These are phyloP conservation scores for Penicillium macrosclerotiorum DNA, from an alignment of 495 filamentous ascomycete genomes.

Conservation along the genomic window DNA sequence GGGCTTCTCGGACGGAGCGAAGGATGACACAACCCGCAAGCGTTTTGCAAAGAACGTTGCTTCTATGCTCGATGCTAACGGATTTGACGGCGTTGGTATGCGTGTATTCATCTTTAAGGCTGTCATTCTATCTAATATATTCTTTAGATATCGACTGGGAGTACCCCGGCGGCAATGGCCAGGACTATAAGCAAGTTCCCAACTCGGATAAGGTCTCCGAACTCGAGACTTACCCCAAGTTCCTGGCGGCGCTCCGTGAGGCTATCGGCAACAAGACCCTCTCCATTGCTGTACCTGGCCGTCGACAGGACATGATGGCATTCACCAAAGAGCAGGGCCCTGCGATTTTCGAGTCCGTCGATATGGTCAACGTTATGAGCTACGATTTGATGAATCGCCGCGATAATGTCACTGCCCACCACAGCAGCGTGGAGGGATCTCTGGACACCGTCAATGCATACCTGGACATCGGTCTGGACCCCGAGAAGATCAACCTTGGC, in stretches of 20 bases:
- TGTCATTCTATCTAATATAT: neutral
- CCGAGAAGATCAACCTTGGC: conserved; percentile 65
- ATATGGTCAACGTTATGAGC: conserved; percentile 78
- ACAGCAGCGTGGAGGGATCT: conserved; percentile 57
- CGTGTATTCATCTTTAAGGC: neutral
- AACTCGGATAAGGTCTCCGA: conserved; percentile 61
- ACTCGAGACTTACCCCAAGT: conserved; percentile 60
- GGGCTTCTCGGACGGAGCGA: conserved; percentile 60
- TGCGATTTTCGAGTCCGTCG: conserved; percentile 59
- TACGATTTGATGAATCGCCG: conserved; percentile 80
- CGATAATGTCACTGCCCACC: conserved; percentile 64
- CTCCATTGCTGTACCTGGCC: conserved; percentile 69
- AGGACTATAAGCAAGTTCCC: conserved; percentile 69
- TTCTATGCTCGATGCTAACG: conserved; percentile 57
- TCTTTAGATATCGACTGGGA: conserved; percentile 76
- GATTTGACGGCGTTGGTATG: conserved; percentile 58
- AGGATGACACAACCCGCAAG: conserved; percentile 48
- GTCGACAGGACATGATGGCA: conserved; percentile 68
- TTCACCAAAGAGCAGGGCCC: conserved; percentile 64
- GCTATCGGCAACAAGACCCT: conserved; percentile 63
- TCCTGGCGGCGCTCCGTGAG: conserved; percentile 58
- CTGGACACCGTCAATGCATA: conserved; percentile 59
- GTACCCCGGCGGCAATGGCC: conserved; percentile 76
- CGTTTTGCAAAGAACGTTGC: conserved; percentile 65
- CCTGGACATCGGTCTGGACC: conserved; percentile 52